These are phyloP conservation scores for Vigna radiata DNA, from an alignment of 306 rosid genomes.

Conservation along the genomic window DNA sequence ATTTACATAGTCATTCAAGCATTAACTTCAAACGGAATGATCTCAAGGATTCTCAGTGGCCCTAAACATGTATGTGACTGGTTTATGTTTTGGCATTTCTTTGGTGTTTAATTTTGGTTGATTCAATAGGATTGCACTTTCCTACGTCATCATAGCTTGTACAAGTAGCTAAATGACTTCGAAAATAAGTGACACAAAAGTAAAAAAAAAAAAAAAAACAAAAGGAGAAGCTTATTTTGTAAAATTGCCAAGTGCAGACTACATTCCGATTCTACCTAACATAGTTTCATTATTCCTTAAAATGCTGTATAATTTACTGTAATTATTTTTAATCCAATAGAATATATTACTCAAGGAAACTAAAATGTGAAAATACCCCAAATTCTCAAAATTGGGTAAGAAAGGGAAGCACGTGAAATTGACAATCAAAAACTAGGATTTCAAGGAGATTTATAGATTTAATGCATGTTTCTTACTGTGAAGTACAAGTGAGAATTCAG, in stretches of 20 bases:
- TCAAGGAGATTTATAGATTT: slow-evolving; percentile 21
- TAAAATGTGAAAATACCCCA: slow-evolving; percentile 24
- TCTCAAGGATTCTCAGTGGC: slow-evolving; percentile 18
- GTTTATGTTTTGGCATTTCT: slow-evolving; percentile 9
- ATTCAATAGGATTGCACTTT: slow-evolving; percentile 27
- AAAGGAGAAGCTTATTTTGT: neutral
- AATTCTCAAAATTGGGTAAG: slow-evolving; percentile 27
- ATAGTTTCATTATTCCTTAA: neutral
- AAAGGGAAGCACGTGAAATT: slow-evolving; percentile 20
- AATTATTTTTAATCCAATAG: neutral
- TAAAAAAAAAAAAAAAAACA: neutral
- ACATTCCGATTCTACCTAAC: slow-evolving; percentile 24
- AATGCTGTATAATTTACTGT: neutral
- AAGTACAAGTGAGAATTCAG: neutral
- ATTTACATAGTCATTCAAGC: neutral
- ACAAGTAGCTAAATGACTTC: slow-evolving; percentile 11
- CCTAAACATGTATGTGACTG: slow-evolving; percentile 16
- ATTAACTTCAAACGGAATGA: slow-evolving; percentile 19
- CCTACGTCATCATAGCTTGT: neutral
- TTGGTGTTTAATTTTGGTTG: slow-evolving; percentile 32
- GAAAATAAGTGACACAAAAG: slow-evolving; percentile 7
- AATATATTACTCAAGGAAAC: slow-evolving; percentile 13
- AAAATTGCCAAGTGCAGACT: slow-evolving; percentile 10
- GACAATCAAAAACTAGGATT: slow-evolving; percentile 19
- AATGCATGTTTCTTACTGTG: neutral